Conservation (phyloP, 495 filamentous ascomycete genomes). For the Xylaria nigripes region DNA sequence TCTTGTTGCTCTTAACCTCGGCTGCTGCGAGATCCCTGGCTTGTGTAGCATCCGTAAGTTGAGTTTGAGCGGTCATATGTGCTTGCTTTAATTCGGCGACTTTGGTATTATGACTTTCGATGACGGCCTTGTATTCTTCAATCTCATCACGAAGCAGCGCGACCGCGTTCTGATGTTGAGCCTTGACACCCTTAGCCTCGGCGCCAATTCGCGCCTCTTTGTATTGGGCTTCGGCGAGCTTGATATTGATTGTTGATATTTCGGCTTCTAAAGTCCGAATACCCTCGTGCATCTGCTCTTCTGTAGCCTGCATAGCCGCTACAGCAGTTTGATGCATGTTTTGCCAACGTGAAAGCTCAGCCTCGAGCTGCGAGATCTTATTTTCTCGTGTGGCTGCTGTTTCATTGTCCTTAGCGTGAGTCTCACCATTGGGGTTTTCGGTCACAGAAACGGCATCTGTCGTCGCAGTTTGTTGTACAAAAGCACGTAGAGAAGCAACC, state of each 20-base stretch:
- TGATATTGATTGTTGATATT: constrained; percentile 32
- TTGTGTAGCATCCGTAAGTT: constrained; percentile 45
- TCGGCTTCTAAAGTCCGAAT: constrained; percentile 61
- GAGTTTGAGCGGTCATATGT: constrained; percentile 49
- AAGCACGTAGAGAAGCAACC: constrained; percentile 56
- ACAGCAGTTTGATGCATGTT: constrained; percentile 62
- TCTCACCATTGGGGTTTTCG: constrained; percentile 9
- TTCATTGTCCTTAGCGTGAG: constrained; percentile 20
- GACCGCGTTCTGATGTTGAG: constrained; percentile 57
- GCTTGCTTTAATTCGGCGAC: constrained; percentile 59
- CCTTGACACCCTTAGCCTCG: constrained; percentile 24
- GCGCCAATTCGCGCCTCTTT: constrained; percentile 14
- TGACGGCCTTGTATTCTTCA: constrained; percentile 65
- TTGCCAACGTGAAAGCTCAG: constrained; percentile 68
- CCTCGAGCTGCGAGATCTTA: constrained; percentile 63
- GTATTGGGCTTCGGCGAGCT: constrained; percentile 28
- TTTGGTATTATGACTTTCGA: constrained; percentile 52
- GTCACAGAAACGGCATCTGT: constrained; percentile 6
- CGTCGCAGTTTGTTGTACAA: constrained; percentile 38
- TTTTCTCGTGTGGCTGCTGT: constrained; percentile 43
- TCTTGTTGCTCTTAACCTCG: constrained; percentile 43
- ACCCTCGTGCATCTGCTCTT: constrained; percentile 62
- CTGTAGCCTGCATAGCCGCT: constrained; percentile 62
- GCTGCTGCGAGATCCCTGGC: constrained; percentile 37
- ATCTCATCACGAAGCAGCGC: constrained; percentile 63